These are phyloP conservation scores for Diplocarpon rosae DNA, from an alignment of 2,329 filamentous ascomycete genomes.

Conservation along the genomic window DNA sequence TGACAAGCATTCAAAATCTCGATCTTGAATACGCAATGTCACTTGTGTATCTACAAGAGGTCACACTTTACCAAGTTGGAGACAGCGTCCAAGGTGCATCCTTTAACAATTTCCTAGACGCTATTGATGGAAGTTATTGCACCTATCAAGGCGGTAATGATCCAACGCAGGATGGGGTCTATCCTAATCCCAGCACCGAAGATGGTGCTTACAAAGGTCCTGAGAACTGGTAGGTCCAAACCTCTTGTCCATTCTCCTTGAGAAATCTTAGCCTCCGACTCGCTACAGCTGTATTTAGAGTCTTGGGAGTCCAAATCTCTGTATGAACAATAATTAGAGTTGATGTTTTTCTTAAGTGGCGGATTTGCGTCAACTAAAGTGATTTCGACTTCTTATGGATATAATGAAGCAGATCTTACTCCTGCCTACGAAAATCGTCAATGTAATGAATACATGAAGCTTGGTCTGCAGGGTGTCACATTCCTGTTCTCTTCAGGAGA, in stretches of 20 bases:
- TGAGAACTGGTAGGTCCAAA: constrained; percentile 26
- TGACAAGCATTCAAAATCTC: constrained; percentile 26
- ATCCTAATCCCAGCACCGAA: constrained; percentile 21
- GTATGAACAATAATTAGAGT: no score
- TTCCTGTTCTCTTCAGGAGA: constrained; percentile 14
- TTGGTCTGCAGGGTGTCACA: constrained; percentile 10
- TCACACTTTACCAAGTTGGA: constrained; percentile 24
- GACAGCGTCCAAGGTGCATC: constrained; percentile 9
- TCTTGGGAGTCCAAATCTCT: no score
- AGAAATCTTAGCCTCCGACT: no score
- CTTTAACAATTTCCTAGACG: constrained; percentile 11
- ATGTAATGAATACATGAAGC: constrained; percentile 13
- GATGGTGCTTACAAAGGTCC: constrained; percentile 29
- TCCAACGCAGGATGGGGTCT: constrained; percentile 27
- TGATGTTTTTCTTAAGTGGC: constrained; percentile 26
- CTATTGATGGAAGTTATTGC: constrained; percentile 19
- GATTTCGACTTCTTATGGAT: constrained; percentile 42
- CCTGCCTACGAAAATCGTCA: constrained; percentile 9
- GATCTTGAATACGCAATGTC: constrained; percentile 45
- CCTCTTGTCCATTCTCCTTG: neutral
- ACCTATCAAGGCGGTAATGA: constrained; percentile 16
- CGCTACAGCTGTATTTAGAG: no score
- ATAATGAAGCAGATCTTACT: constrained; percentile 26
- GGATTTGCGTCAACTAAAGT: constrained; percentile 33
- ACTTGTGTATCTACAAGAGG: constrained; percentile 40